These are phyloP conservation scores for Medicago ruthenica DNA, from an alignment of 306 rosid genomes.

Conservation along the genomic window DNA sequence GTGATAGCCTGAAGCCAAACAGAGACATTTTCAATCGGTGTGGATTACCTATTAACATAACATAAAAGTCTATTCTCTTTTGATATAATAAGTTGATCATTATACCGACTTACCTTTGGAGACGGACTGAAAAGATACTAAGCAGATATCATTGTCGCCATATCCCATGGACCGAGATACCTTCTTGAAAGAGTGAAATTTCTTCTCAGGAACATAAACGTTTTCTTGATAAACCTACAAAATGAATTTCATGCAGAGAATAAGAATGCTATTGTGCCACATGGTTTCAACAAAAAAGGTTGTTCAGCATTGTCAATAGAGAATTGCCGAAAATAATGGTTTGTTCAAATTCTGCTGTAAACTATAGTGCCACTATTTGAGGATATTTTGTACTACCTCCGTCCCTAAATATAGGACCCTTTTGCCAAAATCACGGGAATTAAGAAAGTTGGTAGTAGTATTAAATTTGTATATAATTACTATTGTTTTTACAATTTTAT, in stretches of 20 bases:
- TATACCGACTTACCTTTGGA: slow-evolving; percentile 70
- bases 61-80: not conserved
- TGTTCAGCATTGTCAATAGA: not conserved
- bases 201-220: slow-evolving; percentile 77
- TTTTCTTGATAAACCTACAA: slow-evolving; percentile 89
- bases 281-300: slow-evolving; percentile 12
- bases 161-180: slow-evolving; percentile 82
- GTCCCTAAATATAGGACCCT: too few relatives aligned
- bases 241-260: slow-evolving; percentile 9
- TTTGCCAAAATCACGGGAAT: too few relatives aligned
- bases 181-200: slow-evolving; percentile 90
- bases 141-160: slow-evolving; percentile 69
- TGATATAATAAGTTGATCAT: not conserved
- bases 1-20: slow-evolving; percentile 63
- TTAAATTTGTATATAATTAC: too few relatives aligned
- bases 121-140: slow-evolving; percentile 88
- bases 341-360: not conserved
- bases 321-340: not conserved
- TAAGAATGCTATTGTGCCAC: not conserved
- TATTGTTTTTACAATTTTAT: too few relatives aligned
- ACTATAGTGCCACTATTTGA: not conserved
- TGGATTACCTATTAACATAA: not conserved
- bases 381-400: not conserved
- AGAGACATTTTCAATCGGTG: slow-evolving; percentile 15
- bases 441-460: too few relatives aligned